Base-by-base conservation (phyloP, 306 rosid genomes). In the Abrus precatorius region DNA sequence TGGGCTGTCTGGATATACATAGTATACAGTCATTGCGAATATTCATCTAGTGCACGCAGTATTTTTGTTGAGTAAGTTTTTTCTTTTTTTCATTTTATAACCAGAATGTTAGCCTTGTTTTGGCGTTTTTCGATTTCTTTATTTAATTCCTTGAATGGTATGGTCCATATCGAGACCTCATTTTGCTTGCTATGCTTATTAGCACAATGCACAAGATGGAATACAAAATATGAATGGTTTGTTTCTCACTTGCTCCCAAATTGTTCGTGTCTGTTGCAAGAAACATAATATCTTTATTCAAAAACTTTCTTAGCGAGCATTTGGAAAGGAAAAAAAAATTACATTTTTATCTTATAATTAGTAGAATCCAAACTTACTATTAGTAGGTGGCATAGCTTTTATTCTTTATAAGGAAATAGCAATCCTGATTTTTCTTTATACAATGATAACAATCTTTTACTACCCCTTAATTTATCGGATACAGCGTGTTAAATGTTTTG, bases 101-200 rank as follows among this genome's bases (percentile, higher is more conserved):
- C 62, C 63, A 20, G 3, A 63, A 49, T 76, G 34, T 47, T 13
- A 60, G 47, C 47, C 33, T 32, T 76, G 54, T 27, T 40, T 52
- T 12, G 33, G 40, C 52, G 54, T 27, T 64, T 1, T 20, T 64
- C 61, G 36, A 12, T 76, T 50, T 52, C 33, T 49, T 47, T n/a
- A 38, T n/a, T n/a, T 2, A 62, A 34, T n/a, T 63, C 48, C 2
- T 62, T 62, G 45, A 61, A 62, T 62, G 45, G 44, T 61, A 4
- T 59, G 65, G 14, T 28, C 33, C 30, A 4, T 3, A 12, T 61
- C 11, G 28, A 11, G 67, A 12, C 3, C 1, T 33, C 47, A 62
- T 20, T 34, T 34, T 7, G 36, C 20, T 20, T 20, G 20, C 20
- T 20, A 20, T 20, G 20, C 20, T 20, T 20, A 27, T 28, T 56